These are phyloP conservation scores for Gaultheria prostrata DNA, from an alignment of 148 eudicot genomes.

Conservation along the genomic window DNA sequence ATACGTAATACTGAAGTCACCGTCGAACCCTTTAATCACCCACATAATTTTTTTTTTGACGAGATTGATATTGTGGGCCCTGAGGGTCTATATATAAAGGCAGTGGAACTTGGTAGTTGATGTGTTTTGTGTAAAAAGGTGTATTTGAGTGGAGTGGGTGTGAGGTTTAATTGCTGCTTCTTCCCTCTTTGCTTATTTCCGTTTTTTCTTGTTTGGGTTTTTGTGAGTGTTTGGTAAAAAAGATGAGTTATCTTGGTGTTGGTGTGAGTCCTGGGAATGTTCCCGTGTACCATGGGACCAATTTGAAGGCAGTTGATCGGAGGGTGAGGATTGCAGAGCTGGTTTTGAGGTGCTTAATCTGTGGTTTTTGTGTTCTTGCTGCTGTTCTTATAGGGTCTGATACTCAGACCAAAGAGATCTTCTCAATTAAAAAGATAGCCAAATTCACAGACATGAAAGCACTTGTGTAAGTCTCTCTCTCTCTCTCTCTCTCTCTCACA, in stretches of 20 bases:
- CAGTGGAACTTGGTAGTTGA: conserved; percentile 19
- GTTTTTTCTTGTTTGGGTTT: background rate
- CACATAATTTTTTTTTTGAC: background rate
- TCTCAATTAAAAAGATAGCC: conserved; percentile 70
- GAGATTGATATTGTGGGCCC: background rate
- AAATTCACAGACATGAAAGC: conserved; percentile 85
- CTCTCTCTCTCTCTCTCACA: background rate
- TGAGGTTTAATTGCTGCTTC: background rate
- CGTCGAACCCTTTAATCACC: too few species aligned
- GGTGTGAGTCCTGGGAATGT: conserved; percentile 73
- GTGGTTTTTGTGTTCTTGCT: conserved; percentile 52
- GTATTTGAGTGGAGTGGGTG: background rate
- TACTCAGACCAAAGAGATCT: conserved; percentile 65
- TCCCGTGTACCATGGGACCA: conserved; percentile 51
- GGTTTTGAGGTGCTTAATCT: conserved; percentile 59
- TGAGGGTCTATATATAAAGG: conserved; percentile 28
- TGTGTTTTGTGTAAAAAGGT: background rate
- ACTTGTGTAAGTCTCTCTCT: conserved; percentile 58
- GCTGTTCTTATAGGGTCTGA: conserved; percentile 64
- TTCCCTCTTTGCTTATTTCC: background rate
- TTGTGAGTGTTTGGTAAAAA: background rate
- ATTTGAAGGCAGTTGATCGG: conserved; percentile 48
- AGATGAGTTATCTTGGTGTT: conserved; percentile 57
- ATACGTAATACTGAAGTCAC: too few species aligned
- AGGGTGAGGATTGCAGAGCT: conserved; percentile 68